phyloP scores from a whole-genome alignment of 768 basidiomycete genomes.

The Amanita inopinata region DNA sequence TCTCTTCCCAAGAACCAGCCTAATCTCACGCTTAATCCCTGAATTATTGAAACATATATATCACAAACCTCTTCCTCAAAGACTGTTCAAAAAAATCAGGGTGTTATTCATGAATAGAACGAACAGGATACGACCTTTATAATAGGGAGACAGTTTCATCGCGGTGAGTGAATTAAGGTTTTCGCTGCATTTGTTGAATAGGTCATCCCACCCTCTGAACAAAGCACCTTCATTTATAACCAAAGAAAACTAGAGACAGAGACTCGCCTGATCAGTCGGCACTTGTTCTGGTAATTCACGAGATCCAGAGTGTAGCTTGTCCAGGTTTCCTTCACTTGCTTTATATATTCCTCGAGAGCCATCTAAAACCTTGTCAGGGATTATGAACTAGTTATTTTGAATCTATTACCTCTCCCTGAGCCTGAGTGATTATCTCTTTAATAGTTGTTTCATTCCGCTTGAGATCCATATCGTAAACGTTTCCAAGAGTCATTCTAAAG shows the following conservation, averaged over 20 bases:
- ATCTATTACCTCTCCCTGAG: constrained; percentile 78
- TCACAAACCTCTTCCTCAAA: constrained; percentile 79
- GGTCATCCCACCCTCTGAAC: constrained; percentile 86
- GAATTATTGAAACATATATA: neutral
- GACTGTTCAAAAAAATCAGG: constrained; percentile 30
- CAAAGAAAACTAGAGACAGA: constrained; percentile 1
- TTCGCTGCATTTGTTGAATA: constrained; percentile 95
- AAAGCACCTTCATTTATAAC: constrained; percentile 6
- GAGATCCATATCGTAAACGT: constrained; percentile 94
- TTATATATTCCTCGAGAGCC: constrained; percentile 93
- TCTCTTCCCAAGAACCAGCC: constrained; percentile 94
- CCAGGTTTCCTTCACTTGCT: constrained; percentile 96
- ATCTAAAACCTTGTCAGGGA: constrained; percentile 42
- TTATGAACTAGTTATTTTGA: constrained; percentile 17
- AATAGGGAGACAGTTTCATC: constrained; percentile 98
- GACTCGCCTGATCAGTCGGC: constrained; percentile 75
- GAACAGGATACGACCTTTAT: constrained; percentile 58
- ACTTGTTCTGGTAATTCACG: constrained; percentile 98
- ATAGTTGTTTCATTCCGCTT: constrained; percentile 87
- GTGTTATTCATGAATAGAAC: neutral
- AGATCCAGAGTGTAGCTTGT: constrained; percentile 91
- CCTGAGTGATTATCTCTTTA: constrained; percentile 93
- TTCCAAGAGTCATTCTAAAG: constrained; percentile 82
- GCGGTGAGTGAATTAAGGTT: constrained; percentile 92
- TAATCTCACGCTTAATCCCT: constrained; percentile 17